These are phyloP conservation scores for Pseudopithomyces maydicus DNA, from an alignment of 2,329 filamentous ascomycete genomes.

Conservation along the genomic window DNA sequence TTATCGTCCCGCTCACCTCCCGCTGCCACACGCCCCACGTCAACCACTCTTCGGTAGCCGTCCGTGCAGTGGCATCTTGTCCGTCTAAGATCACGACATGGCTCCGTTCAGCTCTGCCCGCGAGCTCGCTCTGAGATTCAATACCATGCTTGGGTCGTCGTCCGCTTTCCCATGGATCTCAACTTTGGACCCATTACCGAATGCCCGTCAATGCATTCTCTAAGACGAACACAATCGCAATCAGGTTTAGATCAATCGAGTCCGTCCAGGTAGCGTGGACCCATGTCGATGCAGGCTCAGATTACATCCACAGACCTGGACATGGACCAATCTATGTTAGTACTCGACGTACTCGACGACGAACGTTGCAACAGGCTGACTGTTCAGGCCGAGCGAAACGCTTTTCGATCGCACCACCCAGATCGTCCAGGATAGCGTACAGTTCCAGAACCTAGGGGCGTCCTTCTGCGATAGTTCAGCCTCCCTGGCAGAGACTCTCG, in stretches of 20 bases:
- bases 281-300: constrained; percentile 24
- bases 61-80: constrained; percentile 20
- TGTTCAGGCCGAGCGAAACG: constrained; percentile 17
- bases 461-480: constrained; percentile 21
- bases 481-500: constrained; percentile 26
- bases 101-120: constrained; percentile 15
- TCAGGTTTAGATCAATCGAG: constrained; percentile 10
- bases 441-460: constrained; percentile 19
- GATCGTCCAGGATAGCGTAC: constrained; percentile 23
- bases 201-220: constrained; percentile 30
- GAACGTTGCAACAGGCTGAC: not conserved
- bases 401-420: constrained; percentile 28
- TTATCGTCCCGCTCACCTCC: constrained; percentile 21
- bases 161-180: constrained; percentile 19
- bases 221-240: constrained; percentile 13
- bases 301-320: constrained; percentile 24
- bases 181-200: constrained; percentile 15
- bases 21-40: constrained; percentile 31
- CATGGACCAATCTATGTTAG: constrained; percentile 31
- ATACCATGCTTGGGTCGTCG: constrained; percentile 16
- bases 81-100: constrained; percentile 3
- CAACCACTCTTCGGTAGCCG: constrained; percentile 18
- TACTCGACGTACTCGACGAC: constrained; percentile 2
- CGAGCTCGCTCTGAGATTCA: constrained; percentile 1
- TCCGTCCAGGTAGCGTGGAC: constrained; percentile 16